Percentiles rank a stretch among this genome's conserved stretches.
These are phyloP conservation scores for Lasiodiplodia hormozganensis DNA, from an alignment of 2,329 filamentous ascomycete species.

Conservation along the genomic window DNA sequence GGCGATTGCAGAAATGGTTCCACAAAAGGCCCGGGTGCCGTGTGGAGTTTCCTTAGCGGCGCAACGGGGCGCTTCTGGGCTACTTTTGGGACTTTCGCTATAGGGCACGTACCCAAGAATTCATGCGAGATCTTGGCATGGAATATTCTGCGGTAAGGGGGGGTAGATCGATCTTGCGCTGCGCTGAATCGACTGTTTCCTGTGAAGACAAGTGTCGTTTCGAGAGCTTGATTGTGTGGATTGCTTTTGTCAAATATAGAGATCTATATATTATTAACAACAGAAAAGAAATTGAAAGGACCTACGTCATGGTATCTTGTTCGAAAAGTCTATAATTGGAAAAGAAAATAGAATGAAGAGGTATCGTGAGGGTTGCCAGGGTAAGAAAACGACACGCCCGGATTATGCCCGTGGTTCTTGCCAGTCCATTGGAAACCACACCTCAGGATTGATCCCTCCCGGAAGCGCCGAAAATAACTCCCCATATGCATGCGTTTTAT, in stretches of 20 bases:
- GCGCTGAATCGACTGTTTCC: not conserved
- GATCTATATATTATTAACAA: not conserved
- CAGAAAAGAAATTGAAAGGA: not conserved
- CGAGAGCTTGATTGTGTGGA: not conserved
- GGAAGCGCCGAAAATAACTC: not conserved
- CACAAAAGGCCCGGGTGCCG: not conserved
- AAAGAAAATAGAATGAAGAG: not conserved
- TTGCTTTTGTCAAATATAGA: not conserved
- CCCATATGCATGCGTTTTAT: not conserved
- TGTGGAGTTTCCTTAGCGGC: not conserved
- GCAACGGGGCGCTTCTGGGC: not conserved
- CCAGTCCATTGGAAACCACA: not conserved
- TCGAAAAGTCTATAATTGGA: not conserved
- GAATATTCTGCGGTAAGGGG: not conserved
- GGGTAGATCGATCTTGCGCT: not conserved
- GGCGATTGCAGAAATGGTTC: not conserved
- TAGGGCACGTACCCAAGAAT: not conserved
- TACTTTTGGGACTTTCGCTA: not conserved
- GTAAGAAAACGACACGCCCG: not conserved
- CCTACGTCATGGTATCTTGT: constrained; percentile 18
- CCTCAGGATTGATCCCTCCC: not conserved
- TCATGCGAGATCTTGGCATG: not conserved
- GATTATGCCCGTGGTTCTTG: not conserved
- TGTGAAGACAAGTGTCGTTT: not conserved
- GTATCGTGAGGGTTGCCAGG: not conserved